Evolutionary conservation across 306 rosid genomes (phyloP), one percentile per base, ranked within the genome.

Genomic region (Rubus idaeus): DNA sequence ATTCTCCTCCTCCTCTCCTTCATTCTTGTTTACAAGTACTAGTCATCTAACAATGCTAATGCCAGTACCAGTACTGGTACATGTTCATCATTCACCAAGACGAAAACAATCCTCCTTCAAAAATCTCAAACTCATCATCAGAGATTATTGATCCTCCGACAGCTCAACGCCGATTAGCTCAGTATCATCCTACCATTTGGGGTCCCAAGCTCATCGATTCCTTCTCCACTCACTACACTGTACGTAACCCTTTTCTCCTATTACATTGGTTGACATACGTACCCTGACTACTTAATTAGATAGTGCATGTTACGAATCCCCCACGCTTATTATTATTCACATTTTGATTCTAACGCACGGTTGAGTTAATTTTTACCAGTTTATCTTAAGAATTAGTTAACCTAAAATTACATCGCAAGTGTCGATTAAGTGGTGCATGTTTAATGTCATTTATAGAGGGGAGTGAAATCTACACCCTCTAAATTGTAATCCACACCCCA

Each of bases 181-280:
- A 51, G 10, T 78, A 82, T 52, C 82, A 82, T 74, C 77, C 86
- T 2, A 83, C 58, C 5, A 46, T 78, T n/a, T 83, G 83, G 80
- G 80, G 58, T 46, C 44, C 20, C 14, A 20, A 47, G 9, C 77
- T 61, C 64, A 82, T 82, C 12, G 75, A 70, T 51, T 75, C 86
- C 75, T 83, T 83, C 26, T 30, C 49, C 10, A 74, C 78, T 35
- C 71, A 23, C 44, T 78, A 63, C 75, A 41, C 72, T 14, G 73
- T 73, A 14, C n/a, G 73, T 20, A 10, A 5, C 37, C 44, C 13
- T 51, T 18, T 20, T 56, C 62, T 20, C 10, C 7, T 17, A 55
- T n/a, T 18, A 55, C 6, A 20, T 20, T 56, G 35, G 35, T 30
- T 1, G n/a, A 16, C 20, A 5, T 30, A 30, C 35, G n/a, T n/a